These are phyloP conservation scores for Cornus kousa DNA, from an alignment of 148 eudicot genomes.

Conservation along the genomic window DNA sequence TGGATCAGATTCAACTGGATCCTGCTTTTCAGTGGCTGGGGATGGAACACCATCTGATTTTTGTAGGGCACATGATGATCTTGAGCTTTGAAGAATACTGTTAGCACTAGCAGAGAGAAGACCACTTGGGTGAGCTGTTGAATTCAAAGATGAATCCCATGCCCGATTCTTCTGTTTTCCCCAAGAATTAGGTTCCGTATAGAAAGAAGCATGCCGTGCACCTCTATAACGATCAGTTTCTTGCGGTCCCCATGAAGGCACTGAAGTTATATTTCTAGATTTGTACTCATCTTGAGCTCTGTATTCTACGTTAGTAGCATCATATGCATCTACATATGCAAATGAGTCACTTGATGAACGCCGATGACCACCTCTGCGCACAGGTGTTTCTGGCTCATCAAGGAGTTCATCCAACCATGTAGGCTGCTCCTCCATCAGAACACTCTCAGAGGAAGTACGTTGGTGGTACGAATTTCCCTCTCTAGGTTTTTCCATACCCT, in stretches of 20 bases:
- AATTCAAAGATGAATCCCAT: conserved; percentile 46
- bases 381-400: conserved; percentile 88
- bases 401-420: conserved; percentile 95
- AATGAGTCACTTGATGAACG: conserved; percentile 96
- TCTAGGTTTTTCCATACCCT: conserved; percentile 46
- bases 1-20: conserved; percentile 43
- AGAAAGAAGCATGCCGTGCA: conserved; percentile 38
- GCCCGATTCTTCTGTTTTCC: conserved; percentile 46
- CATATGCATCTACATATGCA: conserved; percentile 61
- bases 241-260: conserved; percentile 68
- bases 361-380: conserved; percentile 74
- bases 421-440: conserved; percentile 81
- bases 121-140: conserved; percentile 34
- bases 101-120: conserved; percentile 48
- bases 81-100: conserved; percentile 30
- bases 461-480: conserved; percentile 70
- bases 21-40: conserved; percentile 45
- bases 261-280: conserved; percentile 36
- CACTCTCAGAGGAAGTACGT: conserved; percentile 87
- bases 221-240: conserved; percentile 52
- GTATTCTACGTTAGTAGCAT: conserved; percentile 46
- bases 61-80: conserved; percentile 29
- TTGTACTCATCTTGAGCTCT: conserved; percentile 46
- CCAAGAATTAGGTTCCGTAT: conserved; percentile 39
- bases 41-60: conserved; percentile 42